Evolutionary conservation across 1,284 basidiomycete species (phyloP).

Genomic region (Leccinum cinnamomeum): DNA sequence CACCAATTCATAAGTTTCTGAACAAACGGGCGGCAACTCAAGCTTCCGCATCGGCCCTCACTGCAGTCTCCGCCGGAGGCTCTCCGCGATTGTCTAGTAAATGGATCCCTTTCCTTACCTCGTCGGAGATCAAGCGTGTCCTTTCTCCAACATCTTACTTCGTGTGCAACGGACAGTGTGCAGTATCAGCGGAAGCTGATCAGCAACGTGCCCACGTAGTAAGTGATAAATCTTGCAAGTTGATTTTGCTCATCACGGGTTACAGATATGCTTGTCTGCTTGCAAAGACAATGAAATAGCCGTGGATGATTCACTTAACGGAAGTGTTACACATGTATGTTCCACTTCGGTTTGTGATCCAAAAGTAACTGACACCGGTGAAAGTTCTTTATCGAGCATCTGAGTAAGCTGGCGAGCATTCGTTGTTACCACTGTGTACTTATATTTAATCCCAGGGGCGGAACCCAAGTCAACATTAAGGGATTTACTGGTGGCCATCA

Average conservation of each 20-base stretch:
- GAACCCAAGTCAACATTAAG: conserved; percentile 27
- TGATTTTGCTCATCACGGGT: not conserved
- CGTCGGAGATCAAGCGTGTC: conserved; percentile 12
- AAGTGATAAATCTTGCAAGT: conserved; percentile 3
- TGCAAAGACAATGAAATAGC: conserved; percentile 29
- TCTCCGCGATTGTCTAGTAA: conserved; percentile 18
- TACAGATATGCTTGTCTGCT: conserved; percentile 31
- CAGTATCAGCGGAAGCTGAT: conserved; percentile 6
- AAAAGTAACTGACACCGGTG: conserved; percentile 5
- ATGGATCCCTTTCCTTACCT: conserved; percentile 21
- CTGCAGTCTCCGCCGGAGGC: conserved; percentile 19
- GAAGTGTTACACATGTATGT: conserved; percentile 26
- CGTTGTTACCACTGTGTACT: not conserved
- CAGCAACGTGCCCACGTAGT: conserved; percentile 25
- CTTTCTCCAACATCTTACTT: conserved; percentile 21
- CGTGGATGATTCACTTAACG: conserved; percentile 19
- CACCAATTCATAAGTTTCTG: conserved; percentile 4
- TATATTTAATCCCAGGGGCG: conserved; percentile 13
- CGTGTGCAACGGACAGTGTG: conserved; percentile 25
- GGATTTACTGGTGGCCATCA: conserved; percentile 22
- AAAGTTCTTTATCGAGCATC: conserved; percentile 32
- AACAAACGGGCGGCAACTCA: conserved; percentile 15
- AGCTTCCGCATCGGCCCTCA: conserved; percentile 10
- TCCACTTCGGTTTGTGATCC: not conserved
- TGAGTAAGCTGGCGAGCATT: conserved; percentile 21